A percentile compares a stretch with the other conserved stretches of the same genome.
phyloP scores from a whole-genome alignment of 2,329 filamentous ascomycete genomes.

The Penicillium sp. region DNA sequence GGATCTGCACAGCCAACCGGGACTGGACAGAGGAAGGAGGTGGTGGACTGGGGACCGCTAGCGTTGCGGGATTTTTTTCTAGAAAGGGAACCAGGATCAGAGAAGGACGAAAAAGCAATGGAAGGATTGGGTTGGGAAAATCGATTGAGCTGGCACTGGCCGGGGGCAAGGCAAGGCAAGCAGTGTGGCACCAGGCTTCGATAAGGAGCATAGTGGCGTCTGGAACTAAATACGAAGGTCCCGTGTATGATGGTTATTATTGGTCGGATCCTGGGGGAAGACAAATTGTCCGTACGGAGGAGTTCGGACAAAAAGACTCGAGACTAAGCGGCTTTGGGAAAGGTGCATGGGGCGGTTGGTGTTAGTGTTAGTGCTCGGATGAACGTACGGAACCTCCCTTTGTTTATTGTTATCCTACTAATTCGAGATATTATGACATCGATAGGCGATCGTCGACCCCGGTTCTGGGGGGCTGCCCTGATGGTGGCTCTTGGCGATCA shows the following conservation, averaged over 20 bases:
- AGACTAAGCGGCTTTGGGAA: background rate
- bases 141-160: background rate
- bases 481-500: slow-evolving; percentile 7
- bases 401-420: background rate
- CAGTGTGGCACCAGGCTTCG: background rate
- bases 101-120: slow-evolving; percentile 5
- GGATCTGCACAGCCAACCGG: slow-evolving; percentile 1
- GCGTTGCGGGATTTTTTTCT: slow-evolving; percentile 30
- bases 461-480: slow-evolving; percentile 8
- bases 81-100: slow-evolving; percentile 20
- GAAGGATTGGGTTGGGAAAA: background rate
- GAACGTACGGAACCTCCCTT: too few relatives aligned
- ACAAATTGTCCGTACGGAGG: background rate
- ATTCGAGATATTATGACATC: slow-evolving; percentile 5
- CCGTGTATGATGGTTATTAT: background rate
- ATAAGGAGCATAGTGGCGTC: background rate
- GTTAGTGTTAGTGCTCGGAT: too few relatives aligned
- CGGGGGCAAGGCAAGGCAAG: background rate
- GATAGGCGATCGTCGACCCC: slow-evolving; percentile 7
- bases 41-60: background rate
- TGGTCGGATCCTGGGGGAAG: background rate
- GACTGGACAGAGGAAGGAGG: background rate
- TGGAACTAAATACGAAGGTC: background rate
- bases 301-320: background rate
- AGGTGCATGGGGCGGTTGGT: background rate